Base-by-base conservation (phyloP, 257 asterid genomes). In the Nicotiana sylvestris region DNA sequence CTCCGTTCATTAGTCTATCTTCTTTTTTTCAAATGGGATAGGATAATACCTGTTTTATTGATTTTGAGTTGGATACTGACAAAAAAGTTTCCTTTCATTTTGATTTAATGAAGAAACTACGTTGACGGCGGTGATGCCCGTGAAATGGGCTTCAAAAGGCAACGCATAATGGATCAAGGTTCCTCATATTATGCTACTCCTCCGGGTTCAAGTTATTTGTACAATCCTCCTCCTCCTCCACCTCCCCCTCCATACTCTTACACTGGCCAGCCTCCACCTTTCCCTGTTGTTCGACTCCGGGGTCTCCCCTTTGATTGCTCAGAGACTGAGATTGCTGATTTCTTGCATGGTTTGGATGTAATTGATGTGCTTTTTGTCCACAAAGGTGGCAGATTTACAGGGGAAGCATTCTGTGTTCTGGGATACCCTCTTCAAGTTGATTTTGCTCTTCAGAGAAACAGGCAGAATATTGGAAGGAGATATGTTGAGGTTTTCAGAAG, bases 241-340 rank as follows among this genome's bases (percentile, higher is more conserved):
- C 89, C 95, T 33, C 87, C 88, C 64, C 91, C 95, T 9, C 69
- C 90, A 29, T 93, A 92, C 89, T 82, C 97, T 66, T 92, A 92
- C 79, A 78, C 82, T 5, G 87, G 87, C 46, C 90, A 87, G 81
- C 97, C 98, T 29, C 97, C 97, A 16, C 96, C 94, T 18, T 94
- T 95, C 85, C 99, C 99, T 29, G 97, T 94, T 66, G 98, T 95
- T 60, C 92, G 99, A 18, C 97, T 95, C 79, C 95, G 99, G 37
- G 98, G 99, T 84, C 98, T 95, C n/a, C 99, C 99, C 16, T 94
- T 91, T 80, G 96, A 94, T 81, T 95, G 99, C 81, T 83, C 96
- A 9, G 98, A 94, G 87, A 85, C 89, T 70, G 96, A 95, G 78
- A 88, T 95, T 27, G 90, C 89, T 6, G 99, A 95, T n/a, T 94